These are phyloP conservation scores for Gracilaria domingensis DNA, from an alignment of 23 red algal genomes.

Conservation along the genomic window DNA sequence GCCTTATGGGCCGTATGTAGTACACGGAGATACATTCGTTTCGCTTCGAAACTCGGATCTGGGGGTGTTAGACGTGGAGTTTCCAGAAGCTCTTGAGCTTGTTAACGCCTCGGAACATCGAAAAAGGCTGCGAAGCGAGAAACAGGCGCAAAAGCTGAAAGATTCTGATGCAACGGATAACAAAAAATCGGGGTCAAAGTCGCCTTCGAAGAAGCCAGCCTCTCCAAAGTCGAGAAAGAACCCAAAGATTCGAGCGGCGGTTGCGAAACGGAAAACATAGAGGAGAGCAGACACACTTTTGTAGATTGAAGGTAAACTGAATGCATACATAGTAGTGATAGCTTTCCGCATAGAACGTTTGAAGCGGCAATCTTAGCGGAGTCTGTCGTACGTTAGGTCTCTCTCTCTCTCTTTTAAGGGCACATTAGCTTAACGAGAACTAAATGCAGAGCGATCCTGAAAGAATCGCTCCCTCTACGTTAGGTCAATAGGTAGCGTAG, in stretches of 20 bases:
- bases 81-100: constrained; percentile 46
- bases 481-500: too few species aligned
- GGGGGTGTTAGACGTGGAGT: constrained; percentile 45
- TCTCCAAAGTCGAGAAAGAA: neutral
- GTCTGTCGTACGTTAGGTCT: too few species aligned
- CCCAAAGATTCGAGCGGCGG: neutral
- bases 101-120: constrained; percentile 33
- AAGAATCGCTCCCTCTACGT: too few species aligned
- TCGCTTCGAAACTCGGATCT: constrained; percentile 35
- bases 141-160: constrained; percentile 33
- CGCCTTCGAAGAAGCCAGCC: neutral
- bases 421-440: too few species aligned
- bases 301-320: neutral
- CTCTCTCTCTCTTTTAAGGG: too few species aligned
- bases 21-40: constrained; percentile 58
- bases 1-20: constrained; percentile 88
- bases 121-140: constrained; percentile 46
- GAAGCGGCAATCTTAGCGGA: too few species aligned
- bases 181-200: neutral
- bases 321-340: neutral
- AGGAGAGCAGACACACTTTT: neutral
- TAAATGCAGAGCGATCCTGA: too few species aligned
- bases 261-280: constrained; percentile 12
- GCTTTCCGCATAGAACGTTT: neutral
- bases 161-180: neutral